Conservation (phyloP, 1,139 yeast genomes). For the Kodamaea derodonti region DNA sequence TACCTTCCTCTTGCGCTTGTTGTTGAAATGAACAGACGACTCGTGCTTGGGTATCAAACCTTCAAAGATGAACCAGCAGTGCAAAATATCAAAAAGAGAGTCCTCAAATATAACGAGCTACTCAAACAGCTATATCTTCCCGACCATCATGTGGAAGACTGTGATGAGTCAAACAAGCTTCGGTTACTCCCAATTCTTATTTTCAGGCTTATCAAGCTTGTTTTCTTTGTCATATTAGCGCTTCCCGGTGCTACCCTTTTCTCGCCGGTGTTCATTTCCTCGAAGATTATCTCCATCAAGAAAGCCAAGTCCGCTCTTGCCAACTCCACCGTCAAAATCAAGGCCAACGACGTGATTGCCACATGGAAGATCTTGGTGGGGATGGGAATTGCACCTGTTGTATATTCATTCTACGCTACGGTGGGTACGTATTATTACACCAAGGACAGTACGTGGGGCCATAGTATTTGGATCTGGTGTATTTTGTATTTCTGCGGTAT, state of each 20-base stretch:
- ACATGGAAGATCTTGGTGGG: conserved; percentile 86
- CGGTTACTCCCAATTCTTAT: conserved; percentile 25
- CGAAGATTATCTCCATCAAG: conserved; percentile 30
- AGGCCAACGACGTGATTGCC: conserved; percentile 44
- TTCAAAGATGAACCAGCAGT: conserved; percentile 35
- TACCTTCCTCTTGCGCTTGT: conserved; percentile 50
- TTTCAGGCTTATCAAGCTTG: conserved; percentile 27
- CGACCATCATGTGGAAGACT: conserved; percentile 42
- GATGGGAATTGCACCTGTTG: conserved; percentile 82
- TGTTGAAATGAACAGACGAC: conserved; percentile 43
- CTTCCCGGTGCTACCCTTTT: conserved; percentile 43
- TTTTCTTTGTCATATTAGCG: conserved; percentile 33
- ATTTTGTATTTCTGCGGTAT: conserved; percentile 57
- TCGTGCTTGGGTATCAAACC: conserved; percentile 38
- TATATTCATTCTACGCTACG: conserved; percentile 76
- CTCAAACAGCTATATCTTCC: conserved; percentile 36
- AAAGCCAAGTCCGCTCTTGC: conserved; percentile 43
- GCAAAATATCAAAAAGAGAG: conserved; percentile 29
- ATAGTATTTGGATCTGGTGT: conserved; percentile 37
- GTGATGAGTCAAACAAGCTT: conserved; percentile 26
- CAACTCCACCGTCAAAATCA: conserved; percentile 40
- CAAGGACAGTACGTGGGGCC: conserved; percentile 11
- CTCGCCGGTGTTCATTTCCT: conserved; percentile 41
- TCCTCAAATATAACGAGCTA: conserved; percentile 32
- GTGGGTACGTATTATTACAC: conserved; percentile 52